Evolutionary conservation across 371 early-diverging fungal genomes (phyloP), one percentile per base, ranked within the genome.

Genomic region (Mucor lusitanicus): DNA sequence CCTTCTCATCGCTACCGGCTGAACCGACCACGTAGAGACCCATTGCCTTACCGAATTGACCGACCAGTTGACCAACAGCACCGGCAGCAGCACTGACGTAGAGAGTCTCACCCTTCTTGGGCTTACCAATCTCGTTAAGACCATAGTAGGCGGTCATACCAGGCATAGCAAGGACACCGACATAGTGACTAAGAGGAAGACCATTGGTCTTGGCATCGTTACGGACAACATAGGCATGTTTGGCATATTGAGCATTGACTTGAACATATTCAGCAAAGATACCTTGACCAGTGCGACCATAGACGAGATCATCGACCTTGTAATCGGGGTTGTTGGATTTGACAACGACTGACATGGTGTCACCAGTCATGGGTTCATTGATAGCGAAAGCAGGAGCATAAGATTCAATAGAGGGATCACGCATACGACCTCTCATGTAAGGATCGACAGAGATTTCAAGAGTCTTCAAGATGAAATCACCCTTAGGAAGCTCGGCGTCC

Each of bases 1-100:
- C 88, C 77, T 95, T 95, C 7, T 91, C 92, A 50, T 92, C 91
- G 5, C 85, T 79, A 0, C 93, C 92, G 2, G 92, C 93, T 1
- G 86, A 85, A 17, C 93, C 94, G 35, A 92, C 84, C 13, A 95
- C 94, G 9, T 75, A 79, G 25, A 84, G 72, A 8, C 92, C 92
- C 25, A 79, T 62, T 23, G 81, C 82, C 70, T 92, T 93, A 66
- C 86, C 92, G 35, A 94, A 76, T 71, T 92, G 90, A 30, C 80
- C 85, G 3, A 84, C 87, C 5, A 86, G 53, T 67, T 86, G 87
- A 39, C 88, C 88, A 6, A 85, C 87, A 8, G 84, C 86, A 59
- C 86, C 85, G 11, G 88, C 65, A 21, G 88, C 88, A 21, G 87
- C 85, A 12, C 81, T 78, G 30, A 87, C 73, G 23, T 81, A 87